These are phyloP conservation scores for Cladosporium sp. DNA, from an alignment of 2,329 filamentous ascomycete genomes.

Conservation along the genomic window DNA sequence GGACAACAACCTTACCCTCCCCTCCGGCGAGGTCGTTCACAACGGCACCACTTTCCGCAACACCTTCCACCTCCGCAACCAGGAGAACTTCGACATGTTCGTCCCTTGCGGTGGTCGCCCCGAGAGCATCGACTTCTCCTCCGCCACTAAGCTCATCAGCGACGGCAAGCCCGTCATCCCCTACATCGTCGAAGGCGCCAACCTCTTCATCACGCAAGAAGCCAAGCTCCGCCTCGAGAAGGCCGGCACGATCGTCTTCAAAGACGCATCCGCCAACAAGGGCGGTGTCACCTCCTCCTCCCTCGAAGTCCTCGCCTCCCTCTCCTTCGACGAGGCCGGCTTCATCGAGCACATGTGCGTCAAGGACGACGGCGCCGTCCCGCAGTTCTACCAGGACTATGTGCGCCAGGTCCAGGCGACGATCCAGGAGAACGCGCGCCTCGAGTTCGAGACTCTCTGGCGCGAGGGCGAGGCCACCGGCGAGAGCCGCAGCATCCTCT, in stretches of 20 bases:
- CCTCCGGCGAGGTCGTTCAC: slow-evolving; percentile 77
- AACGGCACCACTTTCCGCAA: slow-evolving; percentile 97
- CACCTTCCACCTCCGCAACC: slow-evolving; percentile 81
- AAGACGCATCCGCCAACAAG: slow-evolving; percentile 98
- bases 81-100: slow-evolving; percentile 73
- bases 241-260: slow-evolving; percentile 93
- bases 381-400: slow-evolving; percentile 89
- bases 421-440: slow-evolving; percentile 83
- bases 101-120: slow-evolving; percentile 95
- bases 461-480: slow-evolving; percentile 83
- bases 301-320: slow-evolving; percentile 87
- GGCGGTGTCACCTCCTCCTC: slow-evolving; percentile 97
- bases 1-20: slow-evolving; percentile 82
- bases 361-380: slow-evolving; percentile 67
- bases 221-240: slow-evolving; percentile 92
- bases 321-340: slow-evolving; percentile 86
- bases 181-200: slow-evolving; percentile 96
- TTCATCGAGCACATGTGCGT: slow-evolving; percentile 96
- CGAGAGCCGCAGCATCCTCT: slow-evolving; percentile 76
- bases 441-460: slow-evolving; percentile 99
- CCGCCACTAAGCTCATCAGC: slow-evolving; percentile 81
- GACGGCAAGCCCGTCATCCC: slow-evolving; percentile 84
- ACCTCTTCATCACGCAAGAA: slow-evolving; percentile 98
- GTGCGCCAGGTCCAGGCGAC: slow-evolving; percentile 87
- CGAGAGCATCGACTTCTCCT: slow-evolving; percentile 91